These are phyloP conservation scores for Plectranthus barbatus DNA, from an alignment of 257 asterid species.

Conservation along the genomic window DNA sequence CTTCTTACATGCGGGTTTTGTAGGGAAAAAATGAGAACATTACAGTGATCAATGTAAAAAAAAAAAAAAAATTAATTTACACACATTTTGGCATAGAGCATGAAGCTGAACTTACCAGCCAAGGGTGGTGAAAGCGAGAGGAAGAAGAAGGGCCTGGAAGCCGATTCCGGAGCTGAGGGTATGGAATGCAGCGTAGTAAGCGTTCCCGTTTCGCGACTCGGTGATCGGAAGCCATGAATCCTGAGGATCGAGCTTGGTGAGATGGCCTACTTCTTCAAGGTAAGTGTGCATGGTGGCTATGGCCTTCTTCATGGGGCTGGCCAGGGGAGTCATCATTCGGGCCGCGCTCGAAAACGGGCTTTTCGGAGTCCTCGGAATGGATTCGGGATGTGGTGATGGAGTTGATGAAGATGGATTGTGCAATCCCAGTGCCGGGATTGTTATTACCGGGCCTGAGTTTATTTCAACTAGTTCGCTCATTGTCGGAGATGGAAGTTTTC, in stretches of 20 bases:
- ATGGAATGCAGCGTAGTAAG: slow-evolving; percentile 79
- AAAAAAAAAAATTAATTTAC: too few species aligned
- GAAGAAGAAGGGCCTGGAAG: slow-evolving; percentile 69
- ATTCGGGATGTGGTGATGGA: slow-evolving; percentile 25
- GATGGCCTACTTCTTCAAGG: slow-evolving; percentile 64
- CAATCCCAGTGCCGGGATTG: too few species aligned
- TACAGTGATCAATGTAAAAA: too few species aligned
- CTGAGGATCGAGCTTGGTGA: slow-evolving; percentile 66
- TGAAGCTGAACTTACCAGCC: slow-evolving; percentile 45
- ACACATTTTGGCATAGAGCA: neutral
- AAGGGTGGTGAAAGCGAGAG: slow-evolving; percentile 63
- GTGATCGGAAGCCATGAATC: slow-evolving; percentile 89
- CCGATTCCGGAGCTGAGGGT: slow-evolving; percentile 77
- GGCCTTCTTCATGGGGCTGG: slow-evolving; percentile 72
- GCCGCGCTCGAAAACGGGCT: slow-evolving; percentile 43
- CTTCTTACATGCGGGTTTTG: too few species aligned
- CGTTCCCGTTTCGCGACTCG: slow-evolving; percentile 78
- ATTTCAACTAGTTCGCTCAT: slow-evolving; percentile 29
- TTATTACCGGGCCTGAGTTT: too few species aligned
- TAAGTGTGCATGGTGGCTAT: slow-evolving; percentile 38
- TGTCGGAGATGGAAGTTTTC: neutral
- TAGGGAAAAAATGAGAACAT: too few species aligned
- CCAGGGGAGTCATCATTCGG: slow-evolving; percentile 47
- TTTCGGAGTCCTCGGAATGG: slow-evolving; percentile 30
- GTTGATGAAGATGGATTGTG: neutral